phyloP scores from a whole-genome alignment of 2,329 filamentous ascomycete genomes.

The Paramyrothecium sp. region DNA sequence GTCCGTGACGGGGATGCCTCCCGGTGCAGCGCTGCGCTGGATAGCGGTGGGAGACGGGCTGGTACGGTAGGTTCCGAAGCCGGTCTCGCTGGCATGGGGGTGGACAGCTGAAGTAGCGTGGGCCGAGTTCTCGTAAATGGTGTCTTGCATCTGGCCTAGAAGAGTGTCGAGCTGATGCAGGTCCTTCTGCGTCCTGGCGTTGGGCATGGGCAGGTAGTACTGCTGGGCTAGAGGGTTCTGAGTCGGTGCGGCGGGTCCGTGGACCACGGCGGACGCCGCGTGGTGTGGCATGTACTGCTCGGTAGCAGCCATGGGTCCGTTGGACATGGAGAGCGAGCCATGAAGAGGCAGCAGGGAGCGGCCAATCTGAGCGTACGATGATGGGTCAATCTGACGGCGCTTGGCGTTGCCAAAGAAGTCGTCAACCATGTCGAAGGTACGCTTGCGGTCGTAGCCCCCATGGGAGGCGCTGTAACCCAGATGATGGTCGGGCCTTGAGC shows the following conservation, averaged over 20 bases:
- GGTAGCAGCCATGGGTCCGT: constrained; percentile 40
- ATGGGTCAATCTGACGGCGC: constrained; percentile 84
- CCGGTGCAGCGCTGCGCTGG: constrained; percentile 21
- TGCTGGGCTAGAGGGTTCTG: constrained; percentile 65
- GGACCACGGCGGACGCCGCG: constrained; percentile 43
- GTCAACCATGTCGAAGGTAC: constrained; percentile 83
- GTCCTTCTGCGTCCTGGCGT: constrained; percentile 89
- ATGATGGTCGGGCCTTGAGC: constrained; percentile 57
- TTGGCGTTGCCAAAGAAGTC: constrained; percentile 95
- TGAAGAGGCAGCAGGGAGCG: constrained; percentile 84
- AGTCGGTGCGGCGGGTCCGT: constrained; percentile 56
- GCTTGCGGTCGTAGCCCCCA: constrained; percentile 71
- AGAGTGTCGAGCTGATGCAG: constrained; percentile 92
- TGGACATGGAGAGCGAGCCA: constrained; percentile 63
- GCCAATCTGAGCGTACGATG: constrained; percentile 87
- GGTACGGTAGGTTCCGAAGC: constrained; percentile 56
- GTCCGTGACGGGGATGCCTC: constrained; percentile 31
- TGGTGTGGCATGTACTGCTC: constrained; percentile 54
- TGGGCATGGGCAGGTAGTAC: constrained; percentile 82
- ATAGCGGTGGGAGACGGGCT: constrained; percentile 51
- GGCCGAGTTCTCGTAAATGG: constrained; percentile 89
- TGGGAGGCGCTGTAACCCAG: constrained; percentile 56
- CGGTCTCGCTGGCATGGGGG: constrained; percentile 69
- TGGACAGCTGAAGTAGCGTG: constrained; percentile 79
- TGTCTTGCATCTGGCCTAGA: constrained; percentile 92